These are phyloP conservation scores for Tripidium arundinaceum DNA, from an alignment of 202 grass and related monocot genomes.

Conservation along the genomic window DNA sequence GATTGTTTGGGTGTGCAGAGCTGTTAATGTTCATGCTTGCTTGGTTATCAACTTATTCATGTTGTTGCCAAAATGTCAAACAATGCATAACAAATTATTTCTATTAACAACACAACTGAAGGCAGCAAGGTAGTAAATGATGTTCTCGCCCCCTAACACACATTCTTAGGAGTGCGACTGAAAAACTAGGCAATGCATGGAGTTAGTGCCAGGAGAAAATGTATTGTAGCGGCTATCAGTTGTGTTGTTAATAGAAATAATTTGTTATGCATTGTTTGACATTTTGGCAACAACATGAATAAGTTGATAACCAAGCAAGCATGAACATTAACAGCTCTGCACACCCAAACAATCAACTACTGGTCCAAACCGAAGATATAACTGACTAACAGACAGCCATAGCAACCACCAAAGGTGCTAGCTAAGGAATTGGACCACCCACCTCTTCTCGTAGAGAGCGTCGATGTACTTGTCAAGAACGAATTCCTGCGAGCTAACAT, in stretches of 20 bases:
- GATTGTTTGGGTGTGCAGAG: neutral
- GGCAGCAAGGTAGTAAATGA: neutral
- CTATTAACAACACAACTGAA: neutral
- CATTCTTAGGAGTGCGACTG: neutral
- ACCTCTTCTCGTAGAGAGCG: slow-evolving; percentile 71
- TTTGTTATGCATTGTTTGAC: neutral
- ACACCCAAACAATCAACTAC: neutral
- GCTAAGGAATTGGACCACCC: neutral
- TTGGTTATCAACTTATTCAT: neutral
- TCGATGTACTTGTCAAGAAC: slow-evolving; percentile 56
- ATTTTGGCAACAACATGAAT: neutral
- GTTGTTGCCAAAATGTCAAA: neutral
- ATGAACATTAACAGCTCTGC: neutral
- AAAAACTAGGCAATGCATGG: neutral
- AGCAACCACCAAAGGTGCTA: neutral
- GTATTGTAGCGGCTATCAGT: neutral
- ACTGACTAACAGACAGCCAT: neutral
- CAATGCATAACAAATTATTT: neutral
- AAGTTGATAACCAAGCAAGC: neutral
- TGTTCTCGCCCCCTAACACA: neutral
- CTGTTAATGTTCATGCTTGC: neutral
- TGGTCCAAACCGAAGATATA: neutral
- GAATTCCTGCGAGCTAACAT: slow-evolving; percentile 46
- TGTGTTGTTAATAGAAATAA: neutral
- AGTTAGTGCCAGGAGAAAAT: neutral